phyloP scores from a whole-genome alignment of 208 protist genomes.

The Vickermania ingenoplastis region DNA sequence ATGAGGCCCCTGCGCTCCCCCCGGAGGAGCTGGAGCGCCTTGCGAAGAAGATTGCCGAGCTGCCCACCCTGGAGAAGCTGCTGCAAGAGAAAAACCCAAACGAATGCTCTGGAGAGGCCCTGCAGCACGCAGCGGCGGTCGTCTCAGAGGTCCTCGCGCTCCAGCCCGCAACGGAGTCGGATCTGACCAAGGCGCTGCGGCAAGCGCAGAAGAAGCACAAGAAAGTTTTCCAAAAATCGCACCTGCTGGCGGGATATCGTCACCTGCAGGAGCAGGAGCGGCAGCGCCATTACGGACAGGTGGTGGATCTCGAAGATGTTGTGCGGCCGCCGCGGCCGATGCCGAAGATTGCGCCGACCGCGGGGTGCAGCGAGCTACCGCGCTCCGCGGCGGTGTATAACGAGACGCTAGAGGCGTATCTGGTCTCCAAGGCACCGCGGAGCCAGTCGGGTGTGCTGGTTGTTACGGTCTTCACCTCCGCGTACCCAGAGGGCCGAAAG shows the following conservation, averaged over 20 bases:
- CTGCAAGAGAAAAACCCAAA: slow-evolving; percentile 63
- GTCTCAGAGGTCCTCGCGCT: slow-evolving; percentile 31
- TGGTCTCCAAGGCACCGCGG: slow-evolving; percentile 75
- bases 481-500: slow-evolving; percentile 70
- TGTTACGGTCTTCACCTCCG: slow-evolving; percentile 87
- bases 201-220: slow-evolving; percentile 61
- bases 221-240: slow-evolving; percentile 56
- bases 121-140: slow-evolving; percentile 31
- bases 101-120: slow-evolving; percentile 36
- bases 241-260: slow-evolving; percentile 74
- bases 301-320: not conserved
- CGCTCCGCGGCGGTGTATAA: not conserved
- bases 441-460: slow-evolving; percentile 89
- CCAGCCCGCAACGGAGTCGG: slow-evolving; percentile 18
- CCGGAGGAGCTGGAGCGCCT: slow-evolving; percentile 30
- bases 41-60: slow-evolving; percentile 46
- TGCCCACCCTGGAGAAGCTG: slow-evolving; percentile 61
- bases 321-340: not conserved
- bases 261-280: slow-evolving; percentile 16
- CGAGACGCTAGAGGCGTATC: slow-evolving; percentile 38
- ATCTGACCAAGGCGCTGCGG: slow-evolving; percentile 32
- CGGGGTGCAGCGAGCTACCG: too few relatives aligned
- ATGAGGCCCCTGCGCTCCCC: not conserved
- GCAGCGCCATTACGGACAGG: not conserved
- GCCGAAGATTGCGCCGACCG: too few relatives aligned